Evolutionary conservation across 495 filamentous ascomycete species (phyloP), one percentile per base, ranked within the genome.

Genomic region (Neurospora sp.): DNA sequence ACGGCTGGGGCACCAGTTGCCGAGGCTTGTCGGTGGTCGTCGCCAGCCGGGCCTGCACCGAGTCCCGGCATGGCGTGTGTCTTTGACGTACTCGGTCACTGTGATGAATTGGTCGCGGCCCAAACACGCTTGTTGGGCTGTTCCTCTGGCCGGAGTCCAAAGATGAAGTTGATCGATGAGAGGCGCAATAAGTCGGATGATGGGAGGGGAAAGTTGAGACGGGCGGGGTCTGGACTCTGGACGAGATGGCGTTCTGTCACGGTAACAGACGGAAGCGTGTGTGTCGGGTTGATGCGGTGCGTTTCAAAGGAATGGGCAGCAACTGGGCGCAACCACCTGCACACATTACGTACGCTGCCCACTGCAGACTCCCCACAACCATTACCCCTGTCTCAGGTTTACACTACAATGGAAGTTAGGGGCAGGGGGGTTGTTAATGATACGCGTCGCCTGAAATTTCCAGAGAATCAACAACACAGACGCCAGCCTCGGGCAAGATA

Each of bases 1-100:
- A 65, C 14, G 27, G 27, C 53, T 8, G 27, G 3, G 14, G 27
- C 27, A 35, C 12, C 20, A 18, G 47, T 41, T 40, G 40, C 12
- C 41, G 40, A 18, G 39, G 70, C 71, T 39, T 65, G 47, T 31
- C 72, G 61, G 70, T 73, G 74, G 76, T 71, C 71, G 70, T 44
- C 74, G 73, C 74, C 77, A 72, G 77, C 73, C 75, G 77, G 72
- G 71, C 72, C 70, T 72, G 73, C 71, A 70, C 75, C 77, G 59
- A 70, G 70, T 68, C 73, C 71, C 73, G 75, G 75, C 77, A 77
- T 79, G 74, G 74, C 75, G 22, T 35, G 53, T 65, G 22, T 65
- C 27, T 35, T 27, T 31, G 3, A 16, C 53, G 53, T 35, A 65
- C 14, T 65, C 53, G 27, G 27, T 35, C 53, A 65, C 22, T 35